A percentile compares a stretch with the other conserved stretches of the same genome.
Conservation (phyloP, 1,139 yeast genomes). For the Saccharomycopsis hybrid region DNA sequence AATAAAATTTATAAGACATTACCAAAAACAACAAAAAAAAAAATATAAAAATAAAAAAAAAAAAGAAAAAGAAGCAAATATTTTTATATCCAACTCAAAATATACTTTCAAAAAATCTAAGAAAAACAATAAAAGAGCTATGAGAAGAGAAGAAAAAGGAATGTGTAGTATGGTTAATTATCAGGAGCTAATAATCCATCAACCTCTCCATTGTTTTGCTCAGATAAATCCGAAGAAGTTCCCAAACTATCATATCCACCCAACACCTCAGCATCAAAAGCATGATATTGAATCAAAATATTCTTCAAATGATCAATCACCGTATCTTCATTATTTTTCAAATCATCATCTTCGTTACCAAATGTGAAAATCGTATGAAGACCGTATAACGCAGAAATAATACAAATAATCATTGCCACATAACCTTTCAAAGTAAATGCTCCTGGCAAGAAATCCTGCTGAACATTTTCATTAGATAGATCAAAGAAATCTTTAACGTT, state of each 20-base stretch:
- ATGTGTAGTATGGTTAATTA: too few relatives aligned
- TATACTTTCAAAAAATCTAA: too few relatives aligned
- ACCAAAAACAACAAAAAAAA: too few relatives aligned
- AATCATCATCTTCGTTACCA: conserved; percentile 45
- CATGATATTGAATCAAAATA: conserved; percentile 14
- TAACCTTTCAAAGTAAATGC: conserved; percentile 91
- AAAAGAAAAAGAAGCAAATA: too few relatives aligned
- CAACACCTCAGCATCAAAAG: not conserved
- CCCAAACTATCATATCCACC: not conserved
- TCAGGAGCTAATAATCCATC: too few relatives aligned
- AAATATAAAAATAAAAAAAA: too few relatives aligned
- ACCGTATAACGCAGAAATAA: conserved; percentile 75
- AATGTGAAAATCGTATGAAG: conserved; percentile 68
- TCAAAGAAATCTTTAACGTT: conserved; percentile 55
- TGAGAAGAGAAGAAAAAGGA: too few relatives aligned
- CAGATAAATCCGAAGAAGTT: not conserved
- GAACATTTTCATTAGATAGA: conserved; percentile 67
- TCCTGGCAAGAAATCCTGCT: conserved; percentile 56
- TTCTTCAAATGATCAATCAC: conserved; percentile 41
- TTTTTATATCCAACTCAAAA: too few relatives aligned
- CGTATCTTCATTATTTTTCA: conserved; percentile 49
- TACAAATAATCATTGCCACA: conserved; percentile 77
- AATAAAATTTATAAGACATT: too few relatives aligned
- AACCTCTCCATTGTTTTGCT: too few relatives aligned
- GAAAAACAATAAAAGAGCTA: too few relatives aligned